Conservation (phyloP, 1,139 yeast species). For the Geotrichum candidum region DNA sequence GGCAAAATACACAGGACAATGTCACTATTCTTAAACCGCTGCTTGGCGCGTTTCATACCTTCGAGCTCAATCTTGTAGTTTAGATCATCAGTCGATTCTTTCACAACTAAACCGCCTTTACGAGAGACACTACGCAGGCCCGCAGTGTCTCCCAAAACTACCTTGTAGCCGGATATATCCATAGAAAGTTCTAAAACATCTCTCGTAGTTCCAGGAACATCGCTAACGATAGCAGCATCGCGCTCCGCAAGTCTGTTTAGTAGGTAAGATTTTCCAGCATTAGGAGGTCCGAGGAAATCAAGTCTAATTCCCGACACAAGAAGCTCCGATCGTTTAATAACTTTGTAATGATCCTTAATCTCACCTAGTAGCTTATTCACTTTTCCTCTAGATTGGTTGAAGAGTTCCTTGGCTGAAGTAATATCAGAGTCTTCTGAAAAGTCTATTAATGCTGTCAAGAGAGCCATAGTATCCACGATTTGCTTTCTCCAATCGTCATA, state of each 20-base stretch:
- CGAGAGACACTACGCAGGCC: slow-evolving; percentile 57
- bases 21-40: slow-evolving; percentile 59
- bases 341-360: slow-evolving; percentile 40
- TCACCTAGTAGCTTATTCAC: slow-evolving; percentile 42
- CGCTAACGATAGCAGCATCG: slow-evolving; percentile 88
- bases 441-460: slow-evolving; percentile 82
- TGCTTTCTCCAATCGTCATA: slow-evolving; percentile 64
- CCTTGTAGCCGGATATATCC: slow-evolving; percentile 79
- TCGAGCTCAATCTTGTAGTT: slow-evolving; percentile 66
- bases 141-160: slow-evolving; percentile 86
- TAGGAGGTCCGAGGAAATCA: slow-evolving; percentile 83
- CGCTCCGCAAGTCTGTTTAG: slow-evolving; percentile 66
- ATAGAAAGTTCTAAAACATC: slow-evolving; percentile 78
- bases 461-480: slow-evolving; percentile 61
- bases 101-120: not conserved
- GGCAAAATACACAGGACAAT: slow-evolving; percentile 39
- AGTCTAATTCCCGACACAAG: slow-evolving; percentile 68
- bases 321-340: slow-evolving; percentile 56
- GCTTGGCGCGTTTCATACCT: slow-evolving; percentile 75
- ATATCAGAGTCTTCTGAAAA: slow-evolving; percentile 87
- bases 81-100: slow-evolving; percentile 20
- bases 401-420: slow-evolving; percentile 46
- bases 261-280: slow-evolving; percentile 91
- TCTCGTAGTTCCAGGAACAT: slow-evolving; percentile 90
- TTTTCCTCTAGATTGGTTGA: slow-evolving; percentile 45